Evolutionary conservation across 1,139 yeast species (phyloP), one percentile per base, ranked within the genome.

Genomic region (Geotrichum bryndzae): DNA sequence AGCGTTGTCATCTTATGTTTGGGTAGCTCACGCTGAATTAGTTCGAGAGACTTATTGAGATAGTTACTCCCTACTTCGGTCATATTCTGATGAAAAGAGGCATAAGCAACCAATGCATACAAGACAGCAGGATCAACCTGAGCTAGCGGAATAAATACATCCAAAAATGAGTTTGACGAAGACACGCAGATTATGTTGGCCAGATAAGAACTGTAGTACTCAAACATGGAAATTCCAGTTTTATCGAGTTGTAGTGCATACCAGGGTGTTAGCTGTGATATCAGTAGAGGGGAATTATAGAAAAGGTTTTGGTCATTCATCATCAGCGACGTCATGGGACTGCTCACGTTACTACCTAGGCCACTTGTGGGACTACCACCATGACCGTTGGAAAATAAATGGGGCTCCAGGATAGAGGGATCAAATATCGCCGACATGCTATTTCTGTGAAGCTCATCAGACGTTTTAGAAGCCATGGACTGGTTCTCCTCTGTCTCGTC

Each of bases 71-170:
- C 74, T 10, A 69, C 75, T 70, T 75, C 76, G 51, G 67, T 67
- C 5, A 71, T 68, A 25, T 80, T 79, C 62, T 82, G 71, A 70
- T 85, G 86, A 71, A 84, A 84, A 0, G 90, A 90, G 1, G 94
- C 83, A 94, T 95, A 88, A 0, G 94, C 90, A 58, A 89, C 74
- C 7, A 89, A 79, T 1, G 88, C 84, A 71, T 85, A 84, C 57
- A 89, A 74, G 1, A 88, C 88, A 0, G 92, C 88, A 52, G 79
- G 77, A 68, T 87, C 88, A 61, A 79, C 77, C 61, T 85, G 85
- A 0, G 96, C 94, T 80, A 89, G 82, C 0, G 95, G 94, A 51
- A 89, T 75, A 70, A 88, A 88, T n/a, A 88, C 85, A 52, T 84
- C 84, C 62, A 84, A 82, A 70, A 85, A 89, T 67, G 86, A 84